Percentiles rank a stretch among this genome's conserved stretches.
Conservation (phyloP, 768 basidiomycete genomes). For the Infundibulicybe gibba region DNA sequence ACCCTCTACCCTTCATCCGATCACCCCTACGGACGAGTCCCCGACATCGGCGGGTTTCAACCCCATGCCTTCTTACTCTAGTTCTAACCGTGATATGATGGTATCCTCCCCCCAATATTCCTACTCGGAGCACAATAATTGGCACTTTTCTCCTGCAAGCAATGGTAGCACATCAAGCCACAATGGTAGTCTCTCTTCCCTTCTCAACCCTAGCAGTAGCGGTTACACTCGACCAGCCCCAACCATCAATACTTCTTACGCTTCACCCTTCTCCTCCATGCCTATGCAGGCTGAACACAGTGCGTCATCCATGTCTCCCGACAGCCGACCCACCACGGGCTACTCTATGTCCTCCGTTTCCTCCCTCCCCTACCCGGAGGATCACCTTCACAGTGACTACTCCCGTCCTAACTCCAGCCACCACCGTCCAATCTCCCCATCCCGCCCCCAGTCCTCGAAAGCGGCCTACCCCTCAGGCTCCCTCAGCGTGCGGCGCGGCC, state of each 20-base stretch:
- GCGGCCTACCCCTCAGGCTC: conserved; percentile 49
- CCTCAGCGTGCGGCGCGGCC: conserved; percentile 65
- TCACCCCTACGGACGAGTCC: conserved; percentile 69
- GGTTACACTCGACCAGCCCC: conserved; percentile 59
- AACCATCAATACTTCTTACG: conserved; percentile 72
- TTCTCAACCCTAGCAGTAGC: conserved; percentile 68
- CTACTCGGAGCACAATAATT: conserved; percentile 55
- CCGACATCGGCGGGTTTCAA: conserved; percentile 44
- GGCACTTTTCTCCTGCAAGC: conserved; percentile 42
- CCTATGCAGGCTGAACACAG: conserved; percentile 66
- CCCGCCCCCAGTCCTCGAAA: conserved; percentile 69
- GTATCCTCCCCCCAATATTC: conserved; percentile 54
- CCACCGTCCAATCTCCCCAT: conserved; percentile 66
- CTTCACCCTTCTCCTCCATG: conserved; percentile 66
- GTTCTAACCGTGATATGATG: conserved; percentile 37
- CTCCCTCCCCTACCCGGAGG: conserved; percentile 69
- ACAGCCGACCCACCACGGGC: conserved; percentile 81
- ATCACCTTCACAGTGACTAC: conserved; percentile 52
- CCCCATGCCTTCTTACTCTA: conserved; percentile 40
- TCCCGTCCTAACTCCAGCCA: conserved; percentile 74
- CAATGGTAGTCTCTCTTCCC: conserved; percentile 72
- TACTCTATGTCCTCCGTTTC: conserved; percentile 85
- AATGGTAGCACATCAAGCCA: conserved; percentile 58
- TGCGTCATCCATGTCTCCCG: conserved; percentile 75
- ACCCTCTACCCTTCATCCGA: conserved; percentile 59